Evolutionary conservation across 306 rosid genomes (phyloP).

Genomic region (Vigna unguiculata): DNA sequence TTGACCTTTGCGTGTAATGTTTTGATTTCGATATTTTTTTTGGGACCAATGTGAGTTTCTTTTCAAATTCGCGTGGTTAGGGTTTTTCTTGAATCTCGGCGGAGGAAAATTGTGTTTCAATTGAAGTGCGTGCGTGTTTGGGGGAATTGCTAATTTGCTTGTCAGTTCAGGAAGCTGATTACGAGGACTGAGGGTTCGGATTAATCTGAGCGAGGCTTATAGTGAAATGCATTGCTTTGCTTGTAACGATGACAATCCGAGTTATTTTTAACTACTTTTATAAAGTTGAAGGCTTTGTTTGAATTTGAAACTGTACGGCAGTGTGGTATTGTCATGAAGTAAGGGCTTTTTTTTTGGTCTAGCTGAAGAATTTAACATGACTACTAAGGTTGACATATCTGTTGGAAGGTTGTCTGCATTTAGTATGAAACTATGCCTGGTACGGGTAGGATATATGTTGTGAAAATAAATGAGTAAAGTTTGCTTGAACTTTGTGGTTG

Average conservation of each 20-base stretch:
- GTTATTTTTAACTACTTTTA: background rate
- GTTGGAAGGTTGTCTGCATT: no score
- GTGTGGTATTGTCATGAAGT: background rate
- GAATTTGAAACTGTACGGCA: background rate
- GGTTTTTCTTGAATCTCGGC: conserved; percentile 23
- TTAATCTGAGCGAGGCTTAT: conserved; percentile 19
- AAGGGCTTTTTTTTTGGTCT: background rate
- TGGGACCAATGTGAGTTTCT: background rate
- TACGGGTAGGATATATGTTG: no score
- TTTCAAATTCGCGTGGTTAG: conserved; percentile 37
- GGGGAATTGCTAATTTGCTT: background rate
- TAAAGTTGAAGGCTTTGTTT: conserved; percentile 10
- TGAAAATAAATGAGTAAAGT: background rate
- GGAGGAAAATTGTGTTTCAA: conserved; percentile 8
- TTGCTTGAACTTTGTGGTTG: conserved; percentile 33
- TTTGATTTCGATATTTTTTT: conserved; percentile 12
- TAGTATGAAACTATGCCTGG: no score
- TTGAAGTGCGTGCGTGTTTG: conserved; percentile 3
- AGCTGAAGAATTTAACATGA: background rate
- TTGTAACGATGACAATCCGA: conserved; percentile 17
- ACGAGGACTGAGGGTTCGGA: conserved; percentile 1
- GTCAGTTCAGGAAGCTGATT: conserved; percentile 27
- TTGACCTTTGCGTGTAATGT: background rate
- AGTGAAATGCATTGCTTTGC: conserved; percentile 3
- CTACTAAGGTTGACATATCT: background rate